These are phyloP conservation scores for Mycena epipterygia DNA, from an alignment of 768 basidiomycete genomes.

Conservation along the genomic window DNA sequence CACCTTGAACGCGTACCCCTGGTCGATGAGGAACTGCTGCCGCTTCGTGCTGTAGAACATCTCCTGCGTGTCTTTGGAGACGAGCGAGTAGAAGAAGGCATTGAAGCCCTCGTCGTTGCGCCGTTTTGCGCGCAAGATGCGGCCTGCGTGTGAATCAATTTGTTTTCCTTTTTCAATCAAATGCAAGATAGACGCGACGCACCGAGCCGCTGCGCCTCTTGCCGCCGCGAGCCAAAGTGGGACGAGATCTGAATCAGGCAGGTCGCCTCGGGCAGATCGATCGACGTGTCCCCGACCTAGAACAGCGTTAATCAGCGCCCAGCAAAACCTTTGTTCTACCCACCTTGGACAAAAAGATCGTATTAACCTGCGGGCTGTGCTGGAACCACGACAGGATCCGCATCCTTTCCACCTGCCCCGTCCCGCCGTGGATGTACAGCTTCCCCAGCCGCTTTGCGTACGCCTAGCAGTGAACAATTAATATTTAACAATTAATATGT, in stretches of 20 bases:
- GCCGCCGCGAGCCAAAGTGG: slow-evolving; percentile 97
- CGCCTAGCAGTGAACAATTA: slow-evolving; percentile 73
- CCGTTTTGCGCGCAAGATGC: slow-evolving; percentile 96
- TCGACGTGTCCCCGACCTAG: slow-evolving; percentile 97
- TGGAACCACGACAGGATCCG: slow-evolving; percentile 96
- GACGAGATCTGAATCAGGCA: slow-evolving; percentile 99
- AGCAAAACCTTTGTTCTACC: slow-evolving; percentile 30
- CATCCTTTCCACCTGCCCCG: slow-evolving; percentile 96
- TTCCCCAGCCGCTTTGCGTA: slow-evolving; percentile 96
- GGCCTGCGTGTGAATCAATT: slow-evolving; percentile 65
- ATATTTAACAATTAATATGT: slow-evolving; percentile 7
- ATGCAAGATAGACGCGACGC: not conserved
- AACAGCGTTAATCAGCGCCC: slow-evolving; percentile 3
- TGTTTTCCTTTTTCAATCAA: too few relatives aligned
- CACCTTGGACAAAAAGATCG: slow-evolving; percentile 98
- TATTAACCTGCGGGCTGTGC: slow-evolving; percentile 94
- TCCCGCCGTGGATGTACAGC: slow-evolving; percentile 96
- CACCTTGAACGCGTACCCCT: slow-evolving; percentile 99
- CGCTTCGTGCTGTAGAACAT: slow-evolving; percentile 99
- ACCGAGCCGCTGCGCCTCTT: slow-evolving; percentile 98
- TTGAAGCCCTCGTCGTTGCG: slow-evolving; percentile 99
- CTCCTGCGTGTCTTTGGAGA: slow-evolving; percentile 98
- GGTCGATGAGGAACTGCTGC: slow-evolving; percentile 98
- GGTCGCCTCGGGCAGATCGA: slow-evolving; percentile 98
- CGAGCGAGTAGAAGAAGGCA: slow-evolving; percentile 99